Evolutionary conservation across 2,329 filamentous ascomycete genomes (phyloP).

Genomic region (Talaromyces sp.): DNA sequence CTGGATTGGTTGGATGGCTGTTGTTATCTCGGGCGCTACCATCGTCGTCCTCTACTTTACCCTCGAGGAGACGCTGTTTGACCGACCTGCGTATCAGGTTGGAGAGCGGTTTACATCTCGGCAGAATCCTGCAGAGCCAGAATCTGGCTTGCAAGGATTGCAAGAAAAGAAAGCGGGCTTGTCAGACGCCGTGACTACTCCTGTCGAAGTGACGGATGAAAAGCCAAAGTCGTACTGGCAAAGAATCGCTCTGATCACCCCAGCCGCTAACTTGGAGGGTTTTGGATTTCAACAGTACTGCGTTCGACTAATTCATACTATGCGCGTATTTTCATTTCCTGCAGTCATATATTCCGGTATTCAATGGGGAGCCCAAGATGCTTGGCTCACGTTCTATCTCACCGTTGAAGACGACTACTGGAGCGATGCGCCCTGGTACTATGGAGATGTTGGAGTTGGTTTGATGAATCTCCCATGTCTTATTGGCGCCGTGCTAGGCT

Average conservation of each 20-base stretch:
- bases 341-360: conserved; percentile 57
- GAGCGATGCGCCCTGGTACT: conserved; percentile 54
- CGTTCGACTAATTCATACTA: conserved; percentile 52
- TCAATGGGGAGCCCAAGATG: conserved; percentile 59
- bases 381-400: conserved; percentile 59
- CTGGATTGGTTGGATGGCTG: conserved; percentile 53
- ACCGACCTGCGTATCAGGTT: conserved; percentile 19
- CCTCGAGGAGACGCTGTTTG: conserved; percentile 49
- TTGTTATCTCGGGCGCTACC: conserved; percentile 48
- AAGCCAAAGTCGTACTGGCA: conserved; percentile 52
- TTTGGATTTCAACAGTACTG: conserved; percentile 54
- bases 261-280: conserved; percentile 53
- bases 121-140: conserved; percentile 13
- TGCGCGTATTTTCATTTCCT: conserved; percentile 57
- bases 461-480: conserved; percentile 57
- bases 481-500: conserved; percentile 49
- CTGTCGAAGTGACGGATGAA: conserved; percentile 17
- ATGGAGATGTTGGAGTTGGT: conserved; percentile 51
- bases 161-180: conserved; percentile 1
- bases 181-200: not conserved
- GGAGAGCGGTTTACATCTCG: conserved; percentile 14
- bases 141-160: conserved; percentile 3
- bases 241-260: conserved; percentile 56
- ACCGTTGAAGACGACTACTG: conserved; percentile 58
- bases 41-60: conserved; percentile 51